Conservation (phyloP, 2,329 filamentous ascomycete genomes). For the Ophidiomyces ophidiicola region DNA sequence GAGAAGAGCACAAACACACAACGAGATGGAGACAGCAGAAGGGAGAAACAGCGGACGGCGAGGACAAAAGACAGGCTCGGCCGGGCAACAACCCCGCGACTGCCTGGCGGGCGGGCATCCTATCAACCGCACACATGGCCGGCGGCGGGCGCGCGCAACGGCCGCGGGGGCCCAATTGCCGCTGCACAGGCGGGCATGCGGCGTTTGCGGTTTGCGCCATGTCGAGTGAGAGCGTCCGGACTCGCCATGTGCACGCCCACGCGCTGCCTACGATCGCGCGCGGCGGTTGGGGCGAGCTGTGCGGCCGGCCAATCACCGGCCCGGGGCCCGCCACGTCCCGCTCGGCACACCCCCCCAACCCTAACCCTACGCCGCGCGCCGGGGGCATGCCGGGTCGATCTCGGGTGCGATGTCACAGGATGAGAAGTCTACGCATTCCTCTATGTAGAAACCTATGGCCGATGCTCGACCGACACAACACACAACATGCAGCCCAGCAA, state of each 20-base stretch:
- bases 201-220: not conserved
- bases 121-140: constrained; percentile 9
- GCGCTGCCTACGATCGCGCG: not conserved
- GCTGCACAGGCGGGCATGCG: not conserved
- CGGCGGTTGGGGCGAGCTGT: not conserved
- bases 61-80: not conserved
- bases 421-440: too few species aligned
- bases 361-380: too few species aligned
- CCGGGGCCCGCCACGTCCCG: too few species aligned
- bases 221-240: constrained; percentile 4
- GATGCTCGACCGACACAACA: too few species aligned
- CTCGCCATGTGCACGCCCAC: constrained; percentile 1
- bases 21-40: not conserved
- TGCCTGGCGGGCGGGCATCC: not conserved
- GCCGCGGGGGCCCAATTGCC: not conserved
- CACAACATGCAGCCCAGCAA: too few species aligned
- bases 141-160: not conserved
- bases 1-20: not conserved
- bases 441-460: too few species aligned
- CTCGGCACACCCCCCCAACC: too few species aligned
- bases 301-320: too few species aligned
- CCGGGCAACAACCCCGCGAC: not conserved
- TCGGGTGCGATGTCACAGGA: too few species aligned
- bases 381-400: too few species aligned
- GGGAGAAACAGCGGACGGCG: not conserved